These are phyloP conservation scores for Termitomyces sp. DNA, from an alignment of 768 basidiomycete genomes.

Conservation along the genomic window DNA sequence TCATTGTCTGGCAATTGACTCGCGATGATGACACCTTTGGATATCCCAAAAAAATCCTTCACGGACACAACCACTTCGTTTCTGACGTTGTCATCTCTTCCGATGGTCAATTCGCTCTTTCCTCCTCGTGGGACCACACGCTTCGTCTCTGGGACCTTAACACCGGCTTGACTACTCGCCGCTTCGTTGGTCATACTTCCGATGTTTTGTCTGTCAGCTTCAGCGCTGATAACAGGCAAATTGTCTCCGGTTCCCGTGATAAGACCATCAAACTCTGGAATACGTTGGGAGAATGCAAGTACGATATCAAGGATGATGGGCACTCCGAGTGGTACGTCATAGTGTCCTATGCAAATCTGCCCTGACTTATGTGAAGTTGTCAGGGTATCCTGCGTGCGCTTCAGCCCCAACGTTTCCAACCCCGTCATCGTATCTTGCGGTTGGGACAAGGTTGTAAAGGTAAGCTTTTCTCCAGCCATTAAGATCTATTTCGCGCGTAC, in stretches of 20 bases:
- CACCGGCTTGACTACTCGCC: slow-evolving; percentile 92
- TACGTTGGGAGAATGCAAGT: slow-evolving; percentile 99
- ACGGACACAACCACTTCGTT: slow-evolving; percentile 99
- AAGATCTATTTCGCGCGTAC: neutral
- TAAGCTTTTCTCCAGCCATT: slow-evolving; percentile 30
- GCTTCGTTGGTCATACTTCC: slow-evolving; percentile 96
- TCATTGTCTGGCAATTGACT: slow-evolving; percentile 99
- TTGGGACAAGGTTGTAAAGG: slow-evolving; percentile 99
- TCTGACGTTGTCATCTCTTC: slow-evolving; percentile 99
- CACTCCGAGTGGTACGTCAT: slow-evolving; percentile 83
- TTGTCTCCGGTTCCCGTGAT: slow-evolving; percentile 98
- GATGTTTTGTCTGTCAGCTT: slow-evolving; percentile 99
- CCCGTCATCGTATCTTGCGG: slow-evolving; percentile 98
- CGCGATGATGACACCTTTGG: slow-evolving; percentile 90
- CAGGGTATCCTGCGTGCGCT: slow-evolving; percentile 98
- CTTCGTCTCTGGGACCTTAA: slow-evolving; percentile 99
- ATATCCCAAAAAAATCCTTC: slow-evolving; percentile 94
- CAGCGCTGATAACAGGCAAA: slow-evolving; percentile 99
- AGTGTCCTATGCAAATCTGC: slow-evolving; percentile 4
- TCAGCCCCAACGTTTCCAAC: slow-evolving; percentile 96
- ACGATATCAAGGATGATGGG: slow-evolving; percentile 98
- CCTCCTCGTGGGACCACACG: slow-evolving; percentile 99
- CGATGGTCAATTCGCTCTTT: slow-evolving; percentile 98
- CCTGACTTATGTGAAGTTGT: slow-evolving; percentile 6
- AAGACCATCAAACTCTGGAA: slow-evolving; percentile 99